A percentile compares a stretch with the other conserved stretches of the same genome.
phyloP scores from a whole-genome alignment of 768 basidiomycete genomes.

The Dacryopinax primogenitus region DNA sequence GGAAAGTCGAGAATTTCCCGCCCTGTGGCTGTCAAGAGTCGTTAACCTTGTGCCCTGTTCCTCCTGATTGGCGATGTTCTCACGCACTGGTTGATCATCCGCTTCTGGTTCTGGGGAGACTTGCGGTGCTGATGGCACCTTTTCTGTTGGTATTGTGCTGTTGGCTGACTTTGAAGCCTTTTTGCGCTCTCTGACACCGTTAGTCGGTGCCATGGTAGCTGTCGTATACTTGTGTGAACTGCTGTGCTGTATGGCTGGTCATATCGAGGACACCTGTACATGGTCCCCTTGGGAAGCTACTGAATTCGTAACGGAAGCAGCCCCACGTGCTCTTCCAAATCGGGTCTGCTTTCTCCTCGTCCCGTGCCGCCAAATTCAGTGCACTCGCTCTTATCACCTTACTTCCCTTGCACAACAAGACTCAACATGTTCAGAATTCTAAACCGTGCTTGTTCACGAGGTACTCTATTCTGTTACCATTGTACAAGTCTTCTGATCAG shows the following conservation, averaged over 20 bases:
- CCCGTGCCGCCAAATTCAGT: neutral
- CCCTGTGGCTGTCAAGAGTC: neutral
- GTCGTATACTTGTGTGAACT: no score
- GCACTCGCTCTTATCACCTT: neutral
- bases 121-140: neutral
- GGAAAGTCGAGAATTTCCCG: neutral
- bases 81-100: neutral
- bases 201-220: no score
- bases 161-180: neutral
- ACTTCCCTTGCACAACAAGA: neutral
- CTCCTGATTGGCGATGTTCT: neutral
- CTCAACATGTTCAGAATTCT: neutral
- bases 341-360: neutral
- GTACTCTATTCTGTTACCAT: neutral
- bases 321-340: neutral
- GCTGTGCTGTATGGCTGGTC: no score
- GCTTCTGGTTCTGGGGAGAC: neutral
- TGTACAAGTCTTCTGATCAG: neutral
- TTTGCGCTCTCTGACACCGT: slow-evolving; percentile 1
- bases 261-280: no score
- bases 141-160: neutral
- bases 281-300: no score
- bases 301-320: neutral
- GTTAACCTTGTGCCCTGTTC: neutral
- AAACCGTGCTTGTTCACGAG: neutral